Percentiles rank a stretch among this genome's conserved stretches.
Conservation (phyloP, 768 basidiomycete genomes). For the Pulveroboletus ravenelii region DNA sequence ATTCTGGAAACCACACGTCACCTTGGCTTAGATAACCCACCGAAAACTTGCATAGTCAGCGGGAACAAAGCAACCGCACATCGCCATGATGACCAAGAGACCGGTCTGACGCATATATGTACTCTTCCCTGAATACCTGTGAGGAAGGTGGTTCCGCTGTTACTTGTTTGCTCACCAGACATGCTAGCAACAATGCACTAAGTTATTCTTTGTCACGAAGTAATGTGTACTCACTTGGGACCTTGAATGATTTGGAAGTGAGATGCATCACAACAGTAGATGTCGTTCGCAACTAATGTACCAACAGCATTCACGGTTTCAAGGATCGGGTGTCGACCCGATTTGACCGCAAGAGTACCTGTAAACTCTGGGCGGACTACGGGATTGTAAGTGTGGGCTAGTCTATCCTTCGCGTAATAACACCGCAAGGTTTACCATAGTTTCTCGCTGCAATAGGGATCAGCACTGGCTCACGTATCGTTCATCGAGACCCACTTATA, state of each 20-base stretch:
- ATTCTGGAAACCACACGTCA: background rate
- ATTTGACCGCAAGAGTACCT: slow-evolving; percentile 83
- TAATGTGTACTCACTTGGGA: slow-evolving; percentile 58
- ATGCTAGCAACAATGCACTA: slow-evolving; percentile 38
- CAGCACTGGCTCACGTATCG: background rate
- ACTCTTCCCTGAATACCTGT: slow-evolving; percentile 63
- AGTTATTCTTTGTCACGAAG: background rate
- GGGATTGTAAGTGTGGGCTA: background rate
- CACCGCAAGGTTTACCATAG: slow-evolving; percentile 36
- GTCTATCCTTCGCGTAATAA: background rate
- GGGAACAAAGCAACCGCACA: slow-evolving; percentile 89
- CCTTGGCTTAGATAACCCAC: slow-evolving; percentile 28
- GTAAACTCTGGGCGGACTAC: slow-evolving; percentile 90
- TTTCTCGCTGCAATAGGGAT: slow-evolving; percentile 37
- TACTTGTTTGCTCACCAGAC: slow-evolving; percentile 40
- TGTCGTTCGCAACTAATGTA: slow-evolving; percentile 81
- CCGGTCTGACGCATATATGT: slow-evolving; percentile 90
- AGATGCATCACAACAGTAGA: slow-evolving; percentile 79
- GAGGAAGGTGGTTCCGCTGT: background rate
- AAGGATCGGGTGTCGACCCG: slow-evolving; percentile 83
- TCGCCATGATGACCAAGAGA: slow-evolving; percentile 77
- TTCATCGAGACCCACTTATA: slow-evolving; percentile 52
- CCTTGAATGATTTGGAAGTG: slow-evolving; percentile 91
- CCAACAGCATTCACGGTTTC: slow-evolving; percentile 67
- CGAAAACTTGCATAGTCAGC: slow-evolving; percentile 91